A percentile compares a stretch with the other conserved stretches of the same genome.
These are phyloP conservation scores for Phialemoniopsis sp. DNA, from an alignment of 2,329 filamentous ascomycete genomes.

Conservation along the genomic window DNA sequence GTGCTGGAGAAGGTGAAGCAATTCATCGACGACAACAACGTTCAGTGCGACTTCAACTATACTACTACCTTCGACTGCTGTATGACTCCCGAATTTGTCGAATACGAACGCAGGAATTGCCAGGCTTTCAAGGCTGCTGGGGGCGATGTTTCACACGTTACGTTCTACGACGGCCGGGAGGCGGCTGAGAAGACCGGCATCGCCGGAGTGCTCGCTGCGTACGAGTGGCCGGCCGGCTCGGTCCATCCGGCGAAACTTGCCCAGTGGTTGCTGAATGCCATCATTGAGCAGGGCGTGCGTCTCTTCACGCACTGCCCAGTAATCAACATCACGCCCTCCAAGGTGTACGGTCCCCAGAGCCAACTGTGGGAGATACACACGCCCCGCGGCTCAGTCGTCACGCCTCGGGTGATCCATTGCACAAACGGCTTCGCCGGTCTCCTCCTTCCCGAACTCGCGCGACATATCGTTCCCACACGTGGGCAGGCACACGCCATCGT, in stretches of 20 bases:
- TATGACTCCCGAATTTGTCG: conserved; percentile 39
- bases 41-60: conserved; percentile 39
- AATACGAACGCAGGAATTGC: conserved; percentile 33
- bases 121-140: conserved; percentile 32
- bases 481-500: conserved; percentile 39
- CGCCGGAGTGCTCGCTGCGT: conserved; percentile 31
- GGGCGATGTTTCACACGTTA: conserved; percentile 36
- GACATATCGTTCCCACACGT: conserved; percentile 33
- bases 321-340: conserved; percentile 14
- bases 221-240: conserved; percentile 46
- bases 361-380: conserved; percentile 25
- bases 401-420: conserved; percentile 28
- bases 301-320: conserved; percentile 39
- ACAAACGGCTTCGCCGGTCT: conserved; percentile 33
- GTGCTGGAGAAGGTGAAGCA: conserved; percentile 33
- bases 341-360: too few species aligned
- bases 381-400: conserved; percentile 21
- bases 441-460: conserved; percentile 25
- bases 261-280: conserved; percentile 36
- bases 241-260: conserved; percentile 43
- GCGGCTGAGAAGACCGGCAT: conserved; percentile 30
- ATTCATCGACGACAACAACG: conserved; percentile 33
- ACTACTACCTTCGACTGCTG: conserved; percentile 44
- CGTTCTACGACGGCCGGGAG: conserved; percentile 30
- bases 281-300: conserved; percentile 28